Conservation (phyloP, 176 grass and related monocot genomes). For the Microstegium vimineum region DNA sequence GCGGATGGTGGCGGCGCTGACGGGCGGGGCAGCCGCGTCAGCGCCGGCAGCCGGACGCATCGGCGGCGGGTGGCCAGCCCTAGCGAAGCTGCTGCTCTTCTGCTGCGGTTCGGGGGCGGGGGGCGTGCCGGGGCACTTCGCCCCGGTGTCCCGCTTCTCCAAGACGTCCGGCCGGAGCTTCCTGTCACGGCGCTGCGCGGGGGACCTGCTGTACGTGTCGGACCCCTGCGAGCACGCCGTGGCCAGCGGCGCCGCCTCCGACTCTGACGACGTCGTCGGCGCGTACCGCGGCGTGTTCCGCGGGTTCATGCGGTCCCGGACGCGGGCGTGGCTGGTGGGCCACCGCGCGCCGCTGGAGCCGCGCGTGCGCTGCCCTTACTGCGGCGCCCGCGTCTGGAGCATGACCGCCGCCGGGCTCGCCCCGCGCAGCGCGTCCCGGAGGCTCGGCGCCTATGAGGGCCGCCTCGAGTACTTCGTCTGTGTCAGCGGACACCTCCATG, state of each 20-base stretch:
- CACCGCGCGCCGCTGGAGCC: conserved; percentile 53
- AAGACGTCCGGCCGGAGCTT: conserved; percentile 72
- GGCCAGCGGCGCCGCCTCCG: background rate
- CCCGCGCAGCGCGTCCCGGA: conserved; percentile 45
- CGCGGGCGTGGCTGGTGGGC: conserved; percentile 50
- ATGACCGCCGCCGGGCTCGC: conserved; percentile 64
- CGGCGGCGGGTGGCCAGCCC: conserved; percentile 65
- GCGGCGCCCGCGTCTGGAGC: conserved; percentile 74
- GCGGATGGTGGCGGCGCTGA: conserved; percentile 57
- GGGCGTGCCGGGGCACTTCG: conserved; percentile 48
- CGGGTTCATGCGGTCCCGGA: conserved; percentile 65
- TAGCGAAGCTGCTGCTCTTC: conserved; percentile 67
- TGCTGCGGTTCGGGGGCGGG: conserved; percentile 65
- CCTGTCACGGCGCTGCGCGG: conserved; percentile 50
- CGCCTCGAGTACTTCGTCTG: conserved; percentile 83
- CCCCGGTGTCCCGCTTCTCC: conserved; percentile 55
- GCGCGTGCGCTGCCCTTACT: conserved; percentile 65
- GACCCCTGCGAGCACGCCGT: conserved; percentile 74
- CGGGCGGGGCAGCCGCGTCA: background rate
- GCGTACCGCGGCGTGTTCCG: conserved; percentile 75
- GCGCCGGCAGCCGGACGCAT: conserved; percentile 19
- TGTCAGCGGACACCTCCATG: conserved; percentile 79
- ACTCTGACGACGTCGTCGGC: conserved; percentile 52
- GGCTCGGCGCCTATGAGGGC: conserved; percentile 51
- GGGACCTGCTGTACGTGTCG: conserved; percentile 75